phyloP scores from a whole-genome alignment of 2,329 filamentous ascomycete species.

The Alternaria atra region DNA sequence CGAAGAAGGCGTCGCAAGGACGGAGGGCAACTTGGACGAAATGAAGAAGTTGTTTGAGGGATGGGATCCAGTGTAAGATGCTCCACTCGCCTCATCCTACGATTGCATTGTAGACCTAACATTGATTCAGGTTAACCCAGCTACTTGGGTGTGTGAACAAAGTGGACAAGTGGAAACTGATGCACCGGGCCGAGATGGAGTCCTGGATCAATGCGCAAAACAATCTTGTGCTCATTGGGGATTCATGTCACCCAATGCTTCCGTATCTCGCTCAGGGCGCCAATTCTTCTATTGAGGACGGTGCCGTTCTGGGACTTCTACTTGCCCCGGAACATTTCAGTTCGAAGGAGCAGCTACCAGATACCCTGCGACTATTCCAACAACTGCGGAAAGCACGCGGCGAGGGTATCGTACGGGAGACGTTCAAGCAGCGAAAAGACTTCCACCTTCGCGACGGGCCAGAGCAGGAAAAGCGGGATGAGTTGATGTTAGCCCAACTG shows the following conservation, averaged over 20 bases:
- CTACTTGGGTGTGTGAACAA: slow-evolving; percentile 58
- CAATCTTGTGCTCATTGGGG: slow-evolving; percentile 63
- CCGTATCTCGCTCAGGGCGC: slow-evolving; percentile 59
- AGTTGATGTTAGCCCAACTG: slow-evolving; percentile 65
- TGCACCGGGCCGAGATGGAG: slow-evolving; percentile 57
- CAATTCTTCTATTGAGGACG: slow-evolving; percentile 73
- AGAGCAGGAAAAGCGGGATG: slow-evolving; percentile 66
- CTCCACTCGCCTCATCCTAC: slow-evolving; percentile 44
- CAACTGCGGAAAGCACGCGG: slow-evolving; percentile 58
- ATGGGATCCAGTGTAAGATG: slow-evolving; percentile 68
- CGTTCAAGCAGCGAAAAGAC: slow-evolving; percentile 61
- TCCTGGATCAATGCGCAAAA: slow-evolving; percentile 56
- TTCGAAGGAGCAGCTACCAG: slow-evolving; percentile 38
- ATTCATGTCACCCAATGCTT: slow-evolving; percentile 48
- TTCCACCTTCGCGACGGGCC: slow-evolving; percentile 60
- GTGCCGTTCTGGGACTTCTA: slow-evolving; percentile 69
- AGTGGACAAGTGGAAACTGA: slow-evolving; percentile 75
- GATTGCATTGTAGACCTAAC: slow-evolving; percentile 30
- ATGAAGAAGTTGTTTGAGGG: slow-evolving; percentile 67
- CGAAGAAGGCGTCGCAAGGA: slow-evolving; percentile 61
- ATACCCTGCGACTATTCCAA: slow-evolving; percentile 57
- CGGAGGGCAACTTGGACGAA: slow-evolving; percentile 65
- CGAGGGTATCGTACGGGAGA: slow-evolving; percentile 67
- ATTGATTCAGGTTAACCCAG: slow-evolving; percentile 26
- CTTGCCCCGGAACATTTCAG: slow-evolving; percentile 47